phyloP scores from a whole-genome alignment of 2,329 filamentous ascomycete genomes.

The Calonectria henricotiae region DNA sequence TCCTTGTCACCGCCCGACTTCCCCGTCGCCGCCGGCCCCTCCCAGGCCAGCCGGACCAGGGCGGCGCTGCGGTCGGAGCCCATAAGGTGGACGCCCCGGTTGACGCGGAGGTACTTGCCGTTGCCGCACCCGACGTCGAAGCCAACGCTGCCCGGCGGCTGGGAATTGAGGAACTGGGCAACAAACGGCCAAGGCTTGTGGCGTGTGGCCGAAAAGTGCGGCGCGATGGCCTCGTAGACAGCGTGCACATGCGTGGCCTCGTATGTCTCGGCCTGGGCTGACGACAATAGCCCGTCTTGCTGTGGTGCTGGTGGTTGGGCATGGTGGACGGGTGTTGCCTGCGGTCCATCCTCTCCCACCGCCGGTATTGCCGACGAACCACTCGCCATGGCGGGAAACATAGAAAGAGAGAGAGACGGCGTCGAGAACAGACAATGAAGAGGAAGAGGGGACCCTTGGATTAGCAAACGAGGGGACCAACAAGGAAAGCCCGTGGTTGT shows the following conservation, averaged over 20 bases:
- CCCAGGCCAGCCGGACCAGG: slow-evolving; percentile 68
- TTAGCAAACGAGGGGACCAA: slow-evolving; percentile 3
- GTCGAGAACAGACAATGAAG: slow-evolving; percentile 14
- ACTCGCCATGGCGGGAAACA: slow-evolving; percentile 47
- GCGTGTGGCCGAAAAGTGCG: slow-evolving; percentile 86
- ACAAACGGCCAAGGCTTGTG: slow-evolving; percentile 95
- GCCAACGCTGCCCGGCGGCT: slow-evolving; percentile 81
- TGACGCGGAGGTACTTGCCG: slow-evolving; percentile 92
- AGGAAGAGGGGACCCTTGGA: slow-evolving; percentile 6
- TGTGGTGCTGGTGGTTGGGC: slow-evolving; percentile 35
- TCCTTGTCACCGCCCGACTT: slow-evolving; percentile 39
- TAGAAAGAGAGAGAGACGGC: background rate
- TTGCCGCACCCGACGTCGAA: slow-evolving; percentile 97
- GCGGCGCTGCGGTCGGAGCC: slow-evolving; percentile 85
- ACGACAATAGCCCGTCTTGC: slow-evolving; percentile 39
- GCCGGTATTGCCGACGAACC: slow-evolving; percentile 49
- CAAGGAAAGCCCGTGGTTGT: background rate
- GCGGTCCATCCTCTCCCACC: slow-evolving; percentile 43
- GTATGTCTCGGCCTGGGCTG: slow-evolving; percentile 70
- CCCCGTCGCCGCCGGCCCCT: slow-evolving; percentile 41
- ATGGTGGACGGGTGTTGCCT: slow-evolving; percentile 36
- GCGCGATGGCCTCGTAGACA: slow-evolving; percentile 91
- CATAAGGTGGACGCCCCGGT: slow-evolving; percentile 83
- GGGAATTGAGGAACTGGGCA: slow-evolving; percentile 79
- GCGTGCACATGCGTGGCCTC: slow-evolving; percentile 91